Percentiles rank a stretch among this genome's conserved stretches.
Conservation (phyloP, 805 yeast genomes). For the Yamadazyma takamatsuzukensis region DNA sequence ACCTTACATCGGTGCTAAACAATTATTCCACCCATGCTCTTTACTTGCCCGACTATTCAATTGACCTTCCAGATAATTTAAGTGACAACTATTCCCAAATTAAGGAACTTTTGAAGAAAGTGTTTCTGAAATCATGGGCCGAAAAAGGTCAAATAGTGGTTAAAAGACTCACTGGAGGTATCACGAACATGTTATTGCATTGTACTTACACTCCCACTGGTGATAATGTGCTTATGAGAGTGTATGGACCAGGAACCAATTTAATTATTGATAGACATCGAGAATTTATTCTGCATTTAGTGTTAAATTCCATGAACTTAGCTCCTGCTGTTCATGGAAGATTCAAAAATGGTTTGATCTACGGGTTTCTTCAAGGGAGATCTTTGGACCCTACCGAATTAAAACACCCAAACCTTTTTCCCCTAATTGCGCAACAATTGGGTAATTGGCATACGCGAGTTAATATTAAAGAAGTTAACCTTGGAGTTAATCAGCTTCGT, state of each 20-base stretch:
- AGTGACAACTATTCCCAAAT: constrained; percentile 35
- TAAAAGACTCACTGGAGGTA: constrained; percentile 55
- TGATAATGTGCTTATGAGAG: constrained; percentile 55
- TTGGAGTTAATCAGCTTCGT: constrained; percentile 40
- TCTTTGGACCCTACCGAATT: constrained; percentile 57
- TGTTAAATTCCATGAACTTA: constrained; percentile 53
- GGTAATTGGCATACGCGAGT: constrained; percentile 68
- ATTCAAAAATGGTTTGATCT: constrained; percentile 69
- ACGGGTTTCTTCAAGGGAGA: constrained; percentile 65
- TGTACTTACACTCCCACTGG: constrained; percentile 31
- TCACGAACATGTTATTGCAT: constrained; percentile 56
- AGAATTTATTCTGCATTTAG: constrained; percentile 67
- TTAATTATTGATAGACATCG: constrained; percentile 70
- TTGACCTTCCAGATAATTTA: constrained; percentile 36
- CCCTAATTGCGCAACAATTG: constrained; percentile 58
- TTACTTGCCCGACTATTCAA: constrained; percentile 43
- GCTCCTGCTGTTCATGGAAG: constrained; percentile 70
- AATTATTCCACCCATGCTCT: constrained; percentile 45
- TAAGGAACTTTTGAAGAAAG: constrained; percentile 32
- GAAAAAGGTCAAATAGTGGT: constrained; percentile 27
- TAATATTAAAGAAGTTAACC: constrained; percentile 43
- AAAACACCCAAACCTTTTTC: constrained; percentile 43
- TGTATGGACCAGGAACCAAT: constrained; percentile 72
- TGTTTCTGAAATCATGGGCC: constrained; percentile 45
- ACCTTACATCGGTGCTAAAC: constrained; percentile 10